These are phyloP conservation scores for Puccinia brachypodii DNA, from an alignment of 1,284 basidiomycete species.

Conservation along the genomic window DNA sequence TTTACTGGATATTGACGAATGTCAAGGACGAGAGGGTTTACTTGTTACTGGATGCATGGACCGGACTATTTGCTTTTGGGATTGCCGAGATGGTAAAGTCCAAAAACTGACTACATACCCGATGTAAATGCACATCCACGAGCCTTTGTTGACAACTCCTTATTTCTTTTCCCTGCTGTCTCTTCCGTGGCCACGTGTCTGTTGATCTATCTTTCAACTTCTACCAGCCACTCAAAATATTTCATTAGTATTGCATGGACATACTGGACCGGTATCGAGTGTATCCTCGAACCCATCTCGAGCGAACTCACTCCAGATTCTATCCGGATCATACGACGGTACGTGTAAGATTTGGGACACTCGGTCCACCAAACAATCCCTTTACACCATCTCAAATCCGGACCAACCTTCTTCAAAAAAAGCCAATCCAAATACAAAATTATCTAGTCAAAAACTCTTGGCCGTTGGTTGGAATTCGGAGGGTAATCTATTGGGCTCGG, in stretches of 20 bases:
- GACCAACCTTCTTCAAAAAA: not conserved
- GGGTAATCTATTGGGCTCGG: slow-evolving; percentile 41
- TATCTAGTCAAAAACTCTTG: slow-evolving; percentile 16
- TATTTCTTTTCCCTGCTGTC: slow-evolving; percentile 67
- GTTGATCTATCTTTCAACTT: no score
- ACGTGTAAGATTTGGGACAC: slow-evolving; percentile 82
- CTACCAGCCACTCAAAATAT: slow-evolving; percentile 66
- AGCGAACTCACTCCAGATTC: slow-evolving; percentile 66
- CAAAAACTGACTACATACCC: slow-evolving; percentile 14
- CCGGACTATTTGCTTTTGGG: slow-evolving; percentile 61
- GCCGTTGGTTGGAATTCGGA: slow-evolving; percentile 44
- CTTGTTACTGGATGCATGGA: slow-evolving; percentile 62
- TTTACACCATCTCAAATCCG: slow-evolving; percentile 61
- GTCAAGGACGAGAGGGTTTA: slow-evolving; percentile 56
- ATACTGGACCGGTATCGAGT: slow-evolving; percentile 73
- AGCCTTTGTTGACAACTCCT: not conserved
- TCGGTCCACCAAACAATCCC: slow-evolving; percentile 63
- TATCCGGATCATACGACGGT: slow-evolving; percentile 77
- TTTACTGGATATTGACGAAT: slow-evolving; percentile 60
- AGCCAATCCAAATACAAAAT: slow-evolving; percentile 24
- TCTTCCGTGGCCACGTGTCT: slow-evolving; percentile 68
- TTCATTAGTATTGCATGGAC: slow-evolving; percentile 64
- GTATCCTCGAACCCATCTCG: slow-evolving; percentile 66
- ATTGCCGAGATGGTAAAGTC: slow-evolving; percentile 58
- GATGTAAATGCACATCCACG: not conserved